phyloP scores from a whole-genome alignment of 179 eudicot genomes.

The Nepenthes alata region DNA sequence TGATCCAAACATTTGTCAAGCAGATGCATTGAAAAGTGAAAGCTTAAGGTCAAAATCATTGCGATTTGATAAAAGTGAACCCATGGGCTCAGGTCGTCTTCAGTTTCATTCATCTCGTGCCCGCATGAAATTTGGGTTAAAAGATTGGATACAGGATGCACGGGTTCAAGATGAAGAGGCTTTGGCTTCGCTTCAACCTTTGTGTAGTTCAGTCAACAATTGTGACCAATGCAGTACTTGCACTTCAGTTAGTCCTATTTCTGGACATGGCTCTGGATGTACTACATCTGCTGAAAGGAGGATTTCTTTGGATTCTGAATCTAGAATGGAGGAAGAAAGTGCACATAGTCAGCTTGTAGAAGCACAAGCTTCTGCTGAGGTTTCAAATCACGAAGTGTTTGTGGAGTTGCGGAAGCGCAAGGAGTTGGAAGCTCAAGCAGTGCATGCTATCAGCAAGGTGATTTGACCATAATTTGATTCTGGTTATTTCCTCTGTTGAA shows the following conservation, averaged over 20 bases:
- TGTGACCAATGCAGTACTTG: constrained; percentile 6
- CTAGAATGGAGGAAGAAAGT: constrained; percentile 33
- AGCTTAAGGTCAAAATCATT: constrained; percentile 31
- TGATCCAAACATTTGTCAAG: background rate
- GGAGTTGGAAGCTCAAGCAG: constrained; percentile 42
- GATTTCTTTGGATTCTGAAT: constrained; percentile 19
- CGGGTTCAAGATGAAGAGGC: constrained; percentile 16
- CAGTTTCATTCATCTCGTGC: constrained; percentile 23
- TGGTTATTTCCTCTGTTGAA: too few species aligned
- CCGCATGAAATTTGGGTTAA: constrained; percentile 11
- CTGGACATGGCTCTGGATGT: constrained; percentile 18
- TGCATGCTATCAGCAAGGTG: constrained; percentile 46
- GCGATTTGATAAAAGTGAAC: constrained; percentile 15
- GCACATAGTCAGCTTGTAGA: constrained; percentile 29
- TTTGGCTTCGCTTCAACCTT: constrained; percentile 10
- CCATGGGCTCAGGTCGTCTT: constrained; percentile 15
- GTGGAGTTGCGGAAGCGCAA: constrained; percentile 36
- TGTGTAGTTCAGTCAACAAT: constrained; percentile 11
- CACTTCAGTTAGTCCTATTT: constrained; percentile 14
- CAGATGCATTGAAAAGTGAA: constrained; percentile 10
- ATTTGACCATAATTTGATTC: background rate
- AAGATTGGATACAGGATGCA: constrained; percentile 18
- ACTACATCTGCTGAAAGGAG: constrained; percentile 21
- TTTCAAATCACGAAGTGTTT: constrained; percentile 28
- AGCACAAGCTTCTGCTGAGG: constrained; percentile 30